phyloP scores from a whole-genome alignment of 306 rosid species.

The Prunus armeniaca region DNA sequence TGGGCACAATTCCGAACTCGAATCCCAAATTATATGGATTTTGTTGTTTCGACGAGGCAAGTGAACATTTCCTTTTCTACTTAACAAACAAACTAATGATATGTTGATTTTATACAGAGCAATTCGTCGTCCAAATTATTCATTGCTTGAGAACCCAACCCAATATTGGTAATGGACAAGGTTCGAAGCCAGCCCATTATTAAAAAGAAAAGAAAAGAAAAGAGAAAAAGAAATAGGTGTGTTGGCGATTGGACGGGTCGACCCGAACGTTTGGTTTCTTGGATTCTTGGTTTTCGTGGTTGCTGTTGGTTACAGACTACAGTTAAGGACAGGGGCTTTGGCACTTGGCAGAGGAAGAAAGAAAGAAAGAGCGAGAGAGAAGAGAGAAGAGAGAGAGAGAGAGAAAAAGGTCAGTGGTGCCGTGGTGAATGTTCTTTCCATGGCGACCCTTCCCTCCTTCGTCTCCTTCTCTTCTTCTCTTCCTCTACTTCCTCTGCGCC shows the following conservation, averaged over 20 bases:
- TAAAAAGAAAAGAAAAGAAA: no score
- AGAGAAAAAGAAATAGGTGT: neutral
- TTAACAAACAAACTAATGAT: no score
- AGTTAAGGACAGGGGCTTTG: neutral
- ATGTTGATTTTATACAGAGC: no score
- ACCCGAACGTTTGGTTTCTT: neutral
- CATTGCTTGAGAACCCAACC: no score
- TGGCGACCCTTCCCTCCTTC: constrained; percentile 80
- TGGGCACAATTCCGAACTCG: no score
- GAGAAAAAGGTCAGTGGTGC: constrained; percentile 15
- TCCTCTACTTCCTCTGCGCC: constrained; percentile 25
- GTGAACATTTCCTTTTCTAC: no score
- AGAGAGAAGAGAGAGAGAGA: neutral
- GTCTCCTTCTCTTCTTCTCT: constrained; percentile 40
- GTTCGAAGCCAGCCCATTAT: neutral
- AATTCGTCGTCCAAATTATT: no score
- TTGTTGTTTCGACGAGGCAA: no score
- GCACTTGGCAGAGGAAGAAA: neutral
- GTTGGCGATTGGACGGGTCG: neutral
- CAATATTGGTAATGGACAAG: no score
- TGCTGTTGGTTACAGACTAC: neutral
- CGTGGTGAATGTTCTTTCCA: constrained; percentile 34
- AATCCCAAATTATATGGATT: no score
- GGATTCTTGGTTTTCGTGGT: neutral
- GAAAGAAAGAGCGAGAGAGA: neutral